Percentiles rank a stretch among this genome's conserved stretches.
Evolutionary conservation across 2,329 filamentous ascomycete species (phyloP).

Genomic region (Phaeosphaeria sp.): DNA sequence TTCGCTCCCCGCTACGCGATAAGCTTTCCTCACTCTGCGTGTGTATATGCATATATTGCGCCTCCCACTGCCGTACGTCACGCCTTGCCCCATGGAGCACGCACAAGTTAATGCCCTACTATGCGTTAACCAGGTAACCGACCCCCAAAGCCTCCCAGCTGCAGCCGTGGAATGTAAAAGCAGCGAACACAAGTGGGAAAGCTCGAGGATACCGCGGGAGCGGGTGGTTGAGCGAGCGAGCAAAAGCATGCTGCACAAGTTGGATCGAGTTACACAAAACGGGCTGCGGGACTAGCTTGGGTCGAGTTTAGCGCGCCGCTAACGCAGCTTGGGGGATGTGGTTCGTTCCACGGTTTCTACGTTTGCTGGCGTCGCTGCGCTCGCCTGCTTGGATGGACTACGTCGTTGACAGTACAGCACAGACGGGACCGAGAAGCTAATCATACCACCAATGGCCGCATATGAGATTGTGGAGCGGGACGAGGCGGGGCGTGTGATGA

Average conservation of each 20-base stretch:
- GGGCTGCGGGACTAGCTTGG: too few relatives aligned
- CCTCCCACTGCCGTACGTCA: background rate
- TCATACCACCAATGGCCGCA: constrained; percentile 15
- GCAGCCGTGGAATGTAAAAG: background rate
- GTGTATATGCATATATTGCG: background rate
- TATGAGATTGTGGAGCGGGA: constrained; percentile 51
- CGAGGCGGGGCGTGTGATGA: constrained; percentile 57
- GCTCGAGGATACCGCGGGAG: background rate
- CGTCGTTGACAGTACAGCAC: background rate
- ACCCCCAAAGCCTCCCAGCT: background rate
- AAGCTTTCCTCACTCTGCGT: background rate
- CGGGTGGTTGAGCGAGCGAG: background rate
- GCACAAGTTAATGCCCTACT: too few relatives aligned
- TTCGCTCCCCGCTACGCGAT: background rate
- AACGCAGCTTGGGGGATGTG: too few relatives aligned
- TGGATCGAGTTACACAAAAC: background rate
- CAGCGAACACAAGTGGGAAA: background rate
- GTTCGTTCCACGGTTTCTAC: too few relatives aligned
- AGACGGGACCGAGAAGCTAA: background rate
- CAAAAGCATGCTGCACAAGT: too few relatives aligned
- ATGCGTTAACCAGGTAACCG: background rate
- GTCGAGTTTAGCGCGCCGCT: too few relatives aligned
- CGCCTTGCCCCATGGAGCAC: background rate
- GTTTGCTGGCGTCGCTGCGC: too few relatives aligned
- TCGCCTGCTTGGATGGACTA: too few relatives aligned